Percentiles rank a stretch among this genome's conserved stretches.
These are phyloP conservation scores for Linderina pennispora DNA, from an alignment of 192 early-diverging fungal genomes.

Conservation along the genomic window DNA sequence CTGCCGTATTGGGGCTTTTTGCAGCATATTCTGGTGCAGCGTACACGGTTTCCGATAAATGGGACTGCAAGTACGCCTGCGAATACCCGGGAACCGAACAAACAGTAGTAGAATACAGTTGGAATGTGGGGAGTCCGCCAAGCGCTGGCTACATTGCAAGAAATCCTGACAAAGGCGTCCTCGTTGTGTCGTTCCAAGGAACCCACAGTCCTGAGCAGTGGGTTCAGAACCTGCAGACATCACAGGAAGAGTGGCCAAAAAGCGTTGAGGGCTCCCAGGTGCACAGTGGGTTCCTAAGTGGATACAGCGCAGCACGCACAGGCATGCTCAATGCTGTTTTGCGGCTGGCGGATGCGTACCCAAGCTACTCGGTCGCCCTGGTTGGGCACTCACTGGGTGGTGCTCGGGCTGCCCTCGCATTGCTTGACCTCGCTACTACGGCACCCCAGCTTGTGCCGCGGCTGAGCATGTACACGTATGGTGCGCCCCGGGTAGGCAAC, in stretches of 20 bases:
- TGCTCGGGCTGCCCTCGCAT: slow-evolving; percentile 24
- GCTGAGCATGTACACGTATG: slow-evolving; percentile 27
- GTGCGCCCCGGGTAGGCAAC: slow-evolving; percentile 43
- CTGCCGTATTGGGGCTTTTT: too few species aligned
- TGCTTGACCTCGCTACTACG: slow-evolving; percentile 20
- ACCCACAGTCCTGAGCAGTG: slow-evolving; percentile 27
- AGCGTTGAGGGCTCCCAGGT: slow-evolving; percentile 22
- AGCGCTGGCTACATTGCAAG: slow-evolving; percentile 40
- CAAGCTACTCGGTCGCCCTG: slow-evolving; percentile 27
- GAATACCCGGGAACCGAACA: slow-evolving; percentile 31
- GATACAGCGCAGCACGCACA: slow-evolving; percentile 11
- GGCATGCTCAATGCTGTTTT: slow-evolving; percentile 4
- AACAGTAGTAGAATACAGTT: slow-evolving; percentile 31
- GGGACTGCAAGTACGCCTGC: slow-evolving; percentile 33
- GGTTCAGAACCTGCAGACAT: slow-evolving; percentile 27
- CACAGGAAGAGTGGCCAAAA: slow-evolving; percentile 18
- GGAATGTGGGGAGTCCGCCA: slow-evolving; percentile 17
- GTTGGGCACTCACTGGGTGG: slow-evolving; percentile 43
- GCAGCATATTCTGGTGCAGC: slow-evolving; percentile 43
- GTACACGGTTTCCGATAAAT: slow-evolving; percentile 27
- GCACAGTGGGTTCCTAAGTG: slow-evolving; percentile 38
- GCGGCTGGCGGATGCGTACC: slow-evolving; percentile 10
- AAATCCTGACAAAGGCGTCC: slow-evolving; percentile 13
- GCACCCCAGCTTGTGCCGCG: slow-evolving; percentile 10
- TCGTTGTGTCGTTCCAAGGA: slow-evolving; percentile 40